Base-by-base conservation (phyloP, 2,329 filamentous ascomycete genomes). In the Epichloe scottii region DNA sequence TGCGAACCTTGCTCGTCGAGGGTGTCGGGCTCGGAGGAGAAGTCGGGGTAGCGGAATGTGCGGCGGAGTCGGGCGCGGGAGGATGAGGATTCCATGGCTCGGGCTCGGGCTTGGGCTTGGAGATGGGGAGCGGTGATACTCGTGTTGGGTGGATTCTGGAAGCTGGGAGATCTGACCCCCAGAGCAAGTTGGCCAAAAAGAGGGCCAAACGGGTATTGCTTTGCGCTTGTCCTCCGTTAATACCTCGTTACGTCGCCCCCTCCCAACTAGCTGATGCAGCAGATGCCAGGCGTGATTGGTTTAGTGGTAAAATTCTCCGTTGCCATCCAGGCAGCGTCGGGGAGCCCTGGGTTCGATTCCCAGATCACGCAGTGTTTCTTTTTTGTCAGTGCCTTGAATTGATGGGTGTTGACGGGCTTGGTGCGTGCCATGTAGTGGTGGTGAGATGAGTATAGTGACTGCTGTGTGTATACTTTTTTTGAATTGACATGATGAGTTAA, bases 21-120 rank as follows among this genome's bases (percentile, higher is more conserved):
- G 51, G 81, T 78, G 57, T 82, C 76, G 12, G 78, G 75, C 33
- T 73, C 66, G 49, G 65, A 64, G 57, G 74, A 71, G 52, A 75
- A 74, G 59, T 85, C 81, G 51, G 85, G 85, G 68, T 91, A 93
- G 54, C 77, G 79, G 68, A 94, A 93, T 8, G 86, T 84, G 60
- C 78, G 84, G 60, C 89, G 83, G 43, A 93, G 71, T 55, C 86
- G 82, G 49, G 85, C 71, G 40, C 67, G 66, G 0, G 71, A 59
- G 50, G 55, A 55, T 30, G 48, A 55, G n/a, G 57, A 45, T 41
- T 57, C 54, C 45, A 48, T 51, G 37, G 37, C 21, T 48, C n/a
- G n/a, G n/a, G n/a, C n/a, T n/a, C n/a, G n/a, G n/a, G n/a, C n/a
- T n/a, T n/a, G n/a, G n/a, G n/a, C n/a, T n/a, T n/a, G n/a, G n/a